Evolutionary conservation across 768 basidiomycete species (phyloP).

Genomic region (Scleroderma citrinum): DNA sequence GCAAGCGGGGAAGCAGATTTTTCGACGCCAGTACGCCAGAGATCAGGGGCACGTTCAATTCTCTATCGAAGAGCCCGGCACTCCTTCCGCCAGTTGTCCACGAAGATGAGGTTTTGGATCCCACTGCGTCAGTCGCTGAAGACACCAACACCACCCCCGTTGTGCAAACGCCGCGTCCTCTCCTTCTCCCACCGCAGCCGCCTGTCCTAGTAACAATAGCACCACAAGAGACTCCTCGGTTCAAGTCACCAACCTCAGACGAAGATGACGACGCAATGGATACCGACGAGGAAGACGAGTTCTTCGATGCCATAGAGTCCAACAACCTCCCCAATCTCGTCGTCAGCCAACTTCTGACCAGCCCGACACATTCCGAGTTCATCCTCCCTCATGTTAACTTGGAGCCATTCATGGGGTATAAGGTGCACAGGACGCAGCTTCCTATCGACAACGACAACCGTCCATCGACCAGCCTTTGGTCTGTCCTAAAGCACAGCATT

Average conservation of each 20-base stretch:
- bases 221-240: conserved; percentile 14
- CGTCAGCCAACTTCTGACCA: conserved; percentile 57
- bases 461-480: conserved; percentile 89
- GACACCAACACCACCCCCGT: conserved; percentile 10
- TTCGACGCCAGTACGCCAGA: conserved; percentile 34
- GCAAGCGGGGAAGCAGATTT: conserved; percentile 54
- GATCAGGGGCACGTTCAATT: conserved; percentile 14
- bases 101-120: conserved; percentile 16
- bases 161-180: conserved; percentile 3
- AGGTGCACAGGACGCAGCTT: conserved; percentile 51
- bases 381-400: conserved; percentile 31
- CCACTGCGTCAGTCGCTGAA: conserved; percentile 15
- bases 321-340: conserved; percentile 72
- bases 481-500: conserved; percentile 89
- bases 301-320: conserved; percentile 93
- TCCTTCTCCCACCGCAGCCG: neutral
- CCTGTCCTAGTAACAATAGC: conserved; percentile 18
- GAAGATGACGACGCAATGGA: conserved; percentile 34
- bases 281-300: conserved; percentile 89
- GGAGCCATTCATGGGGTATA: conserved; percentile 63
- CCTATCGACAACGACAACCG: conserved; percentile 68
- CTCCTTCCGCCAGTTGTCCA: conserved; percentile 5
- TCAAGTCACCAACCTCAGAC: conserved; percentile 15
- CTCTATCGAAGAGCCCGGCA: conserved; percentile 15
- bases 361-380: conserved; percentile 32